These are phyloP conservation scores for Exserohilum turcica DNA, from an alignment of 2,329 filamentous ascomycete species.

Conservation along the genomic window DNA sequence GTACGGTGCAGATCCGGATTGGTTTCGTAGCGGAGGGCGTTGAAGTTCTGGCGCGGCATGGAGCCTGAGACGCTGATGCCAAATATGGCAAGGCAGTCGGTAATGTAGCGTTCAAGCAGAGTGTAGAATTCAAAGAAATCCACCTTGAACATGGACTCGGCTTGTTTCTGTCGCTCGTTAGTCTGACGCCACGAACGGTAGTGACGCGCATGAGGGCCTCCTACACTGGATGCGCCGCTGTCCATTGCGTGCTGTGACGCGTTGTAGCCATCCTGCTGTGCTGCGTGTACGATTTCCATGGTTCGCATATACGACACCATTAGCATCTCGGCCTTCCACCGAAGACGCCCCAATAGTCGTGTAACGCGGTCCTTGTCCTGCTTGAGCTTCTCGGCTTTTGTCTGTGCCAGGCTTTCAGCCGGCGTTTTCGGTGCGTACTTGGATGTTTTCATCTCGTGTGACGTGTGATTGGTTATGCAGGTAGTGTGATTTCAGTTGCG, in stretches of 20 bases:
- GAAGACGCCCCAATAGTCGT: slow-evolving; percentile 35
- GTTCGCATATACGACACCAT: slow-evolving; percentile 38
- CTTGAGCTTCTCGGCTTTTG: slow-evolving; percentile 35
- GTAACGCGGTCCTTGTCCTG: slow-evolving; percentile 37
- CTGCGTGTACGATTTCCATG: slow-evolving; percentile 29
- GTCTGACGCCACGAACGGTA: background rate
- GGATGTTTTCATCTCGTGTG: slow-evolving; percentile 29
- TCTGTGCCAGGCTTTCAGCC: slow-evolving; percentile 28
- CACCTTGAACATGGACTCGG: slow-evolving; percentile 70
- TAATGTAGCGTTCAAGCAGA: slow-evolving; percentile 71
- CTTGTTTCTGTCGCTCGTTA: slow-evolving; percentile 32
- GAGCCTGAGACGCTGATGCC: slow-evolving; percentile 57
- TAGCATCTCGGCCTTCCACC: slow-evolving; percentile 46
- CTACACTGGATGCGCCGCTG: slow-evolving; percentile 28
- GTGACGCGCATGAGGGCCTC: background rate
- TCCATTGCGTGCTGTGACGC: slow-evolving; percentile 19
- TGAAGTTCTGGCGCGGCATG: slow-evolving; percentile 27
- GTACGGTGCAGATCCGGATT: slow-evolving; percentile 32
- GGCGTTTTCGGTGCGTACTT: slow-evolving; percentile 42
- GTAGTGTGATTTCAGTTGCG: background rate
- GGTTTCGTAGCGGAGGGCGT: slow-evolving; percentile 41
- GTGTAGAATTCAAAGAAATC: slow-evolving; percentile 80
- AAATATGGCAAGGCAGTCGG: slow-evolving; percentile 69
- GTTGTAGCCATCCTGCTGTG: slow-evolving; percentile 19
- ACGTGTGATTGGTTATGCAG: background rate